Base-by-base conservation (phyloP, 768 basidiomycete species). In the Suillus americanus region DNA sequence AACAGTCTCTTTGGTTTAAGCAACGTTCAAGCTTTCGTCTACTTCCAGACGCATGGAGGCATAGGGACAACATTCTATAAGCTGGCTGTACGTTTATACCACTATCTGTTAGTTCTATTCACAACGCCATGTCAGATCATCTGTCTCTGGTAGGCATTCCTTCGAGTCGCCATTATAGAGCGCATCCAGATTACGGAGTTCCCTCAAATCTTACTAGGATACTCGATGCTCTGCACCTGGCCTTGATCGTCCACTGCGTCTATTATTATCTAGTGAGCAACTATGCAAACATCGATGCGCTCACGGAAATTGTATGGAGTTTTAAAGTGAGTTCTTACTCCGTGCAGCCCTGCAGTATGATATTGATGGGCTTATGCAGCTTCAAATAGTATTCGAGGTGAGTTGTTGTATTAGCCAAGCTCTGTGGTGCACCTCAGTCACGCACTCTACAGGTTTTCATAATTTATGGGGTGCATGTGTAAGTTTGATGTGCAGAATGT, bases 231-330 rank as follows among this genome's bases (percentile, higher is more conserved):
- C 62, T 78, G 13, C 78, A 80, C 51, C 66, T 80, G 28, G 72
- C 71, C 0, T 70, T 81, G n/a, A 67, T 79, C 37, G 72, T 76
- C 5, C 77, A 80, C 56, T 70, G 68, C 28, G 40, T 79, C 23
- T 80, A 81, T 67, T 75, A 71, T 65, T 80, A 80, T 69, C 60
- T 77, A 28, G 71, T 81, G 41, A 69, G 67, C 14, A 79, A 77
- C 51, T 79, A 73, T 55, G 67, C 62, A 33, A 76, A 79, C 63
- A 72, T 76, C 5, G 1, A 62, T 10, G 70, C 69, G n/a, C 61
- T 80, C 35, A 59, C 71, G 5, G 67, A 63, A 7, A 73, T 78
- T 1, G 75, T 71, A 35, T 78, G 79, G 79, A 30, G 45, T 20
- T 50, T 65, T 4, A 54, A 62, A 41, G 62, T 62, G 38, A 37